Evolutionary conservation across 306 rosid species (phyloP), one percentile per base, ranked within the genome.

Genomic region (Cicer arietinum): DNA sequence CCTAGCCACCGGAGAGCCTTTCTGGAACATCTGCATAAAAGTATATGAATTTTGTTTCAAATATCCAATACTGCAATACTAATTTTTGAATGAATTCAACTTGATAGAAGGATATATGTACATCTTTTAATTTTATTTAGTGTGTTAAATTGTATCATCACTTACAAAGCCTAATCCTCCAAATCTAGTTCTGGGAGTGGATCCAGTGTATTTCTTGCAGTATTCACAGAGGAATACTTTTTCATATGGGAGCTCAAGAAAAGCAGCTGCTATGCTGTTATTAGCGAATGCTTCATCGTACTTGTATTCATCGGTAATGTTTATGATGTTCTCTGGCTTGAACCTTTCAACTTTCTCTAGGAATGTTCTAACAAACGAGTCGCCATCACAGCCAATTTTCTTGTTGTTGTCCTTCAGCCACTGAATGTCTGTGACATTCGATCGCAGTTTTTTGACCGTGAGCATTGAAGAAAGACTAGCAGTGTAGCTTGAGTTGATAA

Each of bases 91-190:
- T 30, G 35, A 30, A 30, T 30, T 30, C 0, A 30, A 30, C 35
- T 30, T 3, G 4, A 30, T 30, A 30, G 35, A 30, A 30, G 35
- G 4, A 30, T 30, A 30, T 30, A 30, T 30, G 35, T 30, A 30
- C 35, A 30, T 30, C 35, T 30, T 30, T 30, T 30, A 30, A 30
- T 30, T 30, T 30, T 3, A 30, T 30, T 30, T 30, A 3, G 35
- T 30, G 4, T 30, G 18, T 46, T 12, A 30, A 69, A 68, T 45
- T 35, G 53, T 52, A 52, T 37, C 50, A 46, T 25, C 52, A 83
- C 95, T 91, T 59, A 91, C 95, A 86, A 89, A 91, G 52, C 89
- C 89, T 6, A 88, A 61, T 59, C 97, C 95, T 81, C 95, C 97
- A 77, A 76, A 89, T 78, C 89, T 88, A 57, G 72, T 63, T 51